These are phyloP conservation scores for Alternaria gaisen DNA, from an alignment of 2,329 filamentous ascomycete species.

Conservation along the genomic window DNA sequence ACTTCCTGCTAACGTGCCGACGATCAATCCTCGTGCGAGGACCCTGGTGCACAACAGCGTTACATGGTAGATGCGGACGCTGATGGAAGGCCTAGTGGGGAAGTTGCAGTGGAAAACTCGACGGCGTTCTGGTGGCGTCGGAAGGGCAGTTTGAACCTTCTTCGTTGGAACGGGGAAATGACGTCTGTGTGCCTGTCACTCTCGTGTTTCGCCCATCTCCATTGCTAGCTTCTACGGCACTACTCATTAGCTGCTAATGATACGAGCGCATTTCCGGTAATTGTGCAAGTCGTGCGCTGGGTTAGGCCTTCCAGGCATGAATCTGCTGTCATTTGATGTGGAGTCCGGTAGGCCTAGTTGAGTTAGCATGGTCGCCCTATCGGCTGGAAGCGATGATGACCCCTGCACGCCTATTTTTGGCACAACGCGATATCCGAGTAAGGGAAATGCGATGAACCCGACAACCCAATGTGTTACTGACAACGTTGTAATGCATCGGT, in stretches of 20 bases:
- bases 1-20: neutral
- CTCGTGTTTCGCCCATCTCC: neutral
- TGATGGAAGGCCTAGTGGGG: neutral
- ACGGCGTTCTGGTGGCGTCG: neutral
- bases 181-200: neutral
- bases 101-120: neutral
- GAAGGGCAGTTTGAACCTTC: neutral
- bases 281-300: neutral
- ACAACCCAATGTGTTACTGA: neutral
- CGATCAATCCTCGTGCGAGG: neutral
- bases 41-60: neutral
- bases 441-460: neutral
- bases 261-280: neutral
- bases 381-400: conserved; percentile 7
- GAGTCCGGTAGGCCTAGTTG: conserved; percentile 11
- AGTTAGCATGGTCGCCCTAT: conserved; percentile 6
- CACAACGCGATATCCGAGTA: neutral
- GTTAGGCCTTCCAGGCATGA: conserved; percentile 1
- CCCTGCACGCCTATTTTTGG: conserved; percentile 4
- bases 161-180: conserved; percentile 3
- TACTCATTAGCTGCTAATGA: neutral
- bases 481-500: neutral
- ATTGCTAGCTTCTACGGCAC: neutral
- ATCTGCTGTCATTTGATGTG: conserved; percentile 8
- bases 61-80: neutral